phyloP scores from a whole-genome alignment of 768 basidiomycete genomes.

The Phylloporus sp. region DNA sequence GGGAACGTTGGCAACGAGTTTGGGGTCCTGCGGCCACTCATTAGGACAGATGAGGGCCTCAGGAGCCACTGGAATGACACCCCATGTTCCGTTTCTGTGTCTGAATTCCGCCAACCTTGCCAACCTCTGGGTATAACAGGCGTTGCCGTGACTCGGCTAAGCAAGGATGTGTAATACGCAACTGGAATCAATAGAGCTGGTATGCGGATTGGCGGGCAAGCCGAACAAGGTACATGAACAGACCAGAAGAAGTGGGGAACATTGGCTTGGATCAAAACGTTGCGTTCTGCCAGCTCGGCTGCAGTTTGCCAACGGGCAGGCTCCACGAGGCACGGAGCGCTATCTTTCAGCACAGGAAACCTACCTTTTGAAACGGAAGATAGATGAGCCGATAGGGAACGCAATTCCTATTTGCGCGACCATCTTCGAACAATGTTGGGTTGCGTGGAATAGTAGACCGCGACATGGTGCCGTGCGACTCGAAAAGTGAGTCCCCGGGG shows the following conservation, averaged over 20 bases:
- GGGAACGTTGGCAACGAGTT: background rate
- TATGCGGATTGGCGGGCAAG: background rate
- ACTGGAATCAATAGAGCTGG: background rate
- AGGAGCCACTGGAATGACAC: background rate
- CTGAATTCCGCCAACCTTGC: background rate
- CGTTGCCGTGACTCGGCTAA: background rate
- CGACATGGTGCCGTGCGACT: slow-evolving; percentile 6
- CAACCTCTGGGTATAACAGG: slow-evolving; percentile 11
- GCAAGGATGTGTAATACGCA: no score
- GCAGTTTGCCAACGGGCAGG: slow-evolving; percentile 15
- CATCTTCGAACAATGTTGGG: background rate
- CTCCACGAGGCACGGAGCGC: slow-evolving; percentile 15
- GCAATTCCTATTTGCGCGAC: background rate
- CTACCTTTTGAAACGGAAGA: background rate
- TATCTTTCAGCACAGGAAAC: background rate
- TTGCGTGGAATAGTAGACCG: slow-evolving; percentile 1
- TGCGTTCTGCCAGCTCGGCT: slow-evolving; percentile 1
- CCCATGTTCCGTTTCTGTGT: no score
- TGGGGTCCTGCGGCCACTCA: background rate
- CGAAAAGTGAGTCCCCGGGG: background rate
- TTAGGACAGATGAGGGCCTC: background rate
- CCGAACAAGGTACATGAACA: background rate
- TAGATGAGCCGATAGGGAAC: background rate
- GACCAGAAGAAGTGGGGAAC: background rate
- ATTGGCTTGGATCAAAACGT: slow-evolving; percentile 8